Evolutionary conservation across 2,329 filamentous ascomycete species (phyloP), one percentile per base, ranked within the genome.

Genomic region (Arachnopeziza araneosa): DNA sequence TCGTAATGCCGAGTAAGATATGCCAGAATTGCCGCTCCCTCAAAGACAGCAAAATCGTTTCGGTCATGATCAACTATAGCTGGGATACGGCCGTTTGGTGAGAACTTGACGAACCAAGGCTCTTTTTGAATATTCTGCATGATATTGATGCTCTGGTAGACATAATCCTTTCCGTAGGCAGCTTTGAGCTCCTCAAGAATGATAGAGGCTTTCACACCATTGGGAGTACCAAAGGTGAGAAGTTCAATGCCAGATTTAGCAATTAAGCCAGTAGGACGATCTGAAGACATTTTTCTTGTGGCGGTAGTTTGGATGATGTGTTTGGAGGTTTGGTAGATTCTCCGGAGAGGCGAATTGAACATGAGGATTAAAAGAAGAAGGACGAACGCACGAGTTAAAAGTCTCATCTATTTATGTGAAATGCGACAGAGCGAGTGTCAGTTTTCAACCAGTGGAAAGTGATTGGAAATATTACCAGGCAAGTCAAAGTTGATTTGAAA

Each of bases 1-100:
- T 92, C 89, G 70, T 92, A 92, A 64, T 82, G 82, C n/a, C 86
- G 83, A 10, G 85, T 82, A 22, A 93, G 79, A 73, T 93, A 93
- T 61, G 83, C 79, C 69, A 93, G 79, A 68, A 93, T 93, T 62
- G 87, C 83, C 53, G 86, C 82, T 52, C 86, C 87, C 74, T 95
- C 90, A 68, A 93, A 93, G 26, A 93, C 84, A 51, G 80, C 74
- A 56, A 88, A 82, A 53, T 74, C 80, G 59, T 76, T 75, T 63
- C 83, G 79, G 72, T 88, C 83, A 65, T 89, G 85, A 74, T 89
- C 85, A 30, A 88, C 79, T 53, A 89, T 80, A 53, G 82, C 84
- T 1, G 85, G 84, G 66, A 88, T 87, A 19, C 84, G 79, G 2
- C 85, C 86, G 71, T 89, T 89, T 48, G 85, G 85, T 61, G 80